Base-by-base conservation (phyloP, 495 filamentous ascomycete species). In the Choiromyces venosus region DNA sequence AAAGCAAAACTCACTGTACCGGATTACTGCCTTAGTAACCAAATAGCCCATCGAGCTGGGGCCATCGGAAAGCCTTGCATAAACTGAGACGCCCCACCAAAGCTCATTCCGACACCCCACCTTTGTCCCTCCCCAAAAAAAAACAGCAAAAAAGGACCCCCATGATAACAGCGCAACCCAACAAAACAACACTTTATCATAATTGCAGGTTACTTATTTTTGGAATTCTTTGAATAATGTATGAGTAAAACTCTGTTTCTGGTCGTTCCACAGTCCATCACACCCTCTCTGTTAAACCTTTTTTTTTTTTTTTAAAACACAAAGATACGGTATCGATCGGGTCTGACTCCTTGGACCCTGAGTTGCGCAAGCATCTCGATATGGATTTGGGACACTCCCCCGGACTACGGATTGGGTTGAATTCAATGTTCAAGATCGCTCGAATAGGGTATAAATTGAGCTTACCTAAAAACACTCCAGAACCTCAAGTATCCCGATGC, bases 321-420 rank as follows among this genome's bases (percentile, higher is more conserved):
- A 76, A 77, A 70, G 75, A 44, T 46, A 40, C 65, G 65, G 33
- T 67, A 33, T 61, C 52, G 52, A 61, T 61, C 52, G 52, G 52
- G 52, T 61, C 25, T 61, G 25, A 61, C 25, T 61, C 52, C 52
- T 61, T 61, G 75, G 75, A 77, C 75, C 75, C 75, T 77, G 75
- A 77, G 75, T 77, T 77, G 74, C 74, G 75, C 75, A 77, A 76
- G 74, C 75, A 76, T 77, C 46, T 67, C 61, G 25, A 61, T 61
- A 61, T 61, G 52, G 52, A 61, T 61, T 29, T 16, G 25, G 52
- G 25, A 61, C 52, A 61, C 52, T 29, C 52, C 25, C 52, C 52
- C 25, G 4, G 52, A 33, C 52, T 61, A 61, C 52, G 52, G 52
- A 61, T 61, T 61, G 52, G 52, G 52, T n/a, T 16, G 52, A 12